Conservation (phyloP, 352 stramenopile species). For the Pythium phragmitis region DNA sequence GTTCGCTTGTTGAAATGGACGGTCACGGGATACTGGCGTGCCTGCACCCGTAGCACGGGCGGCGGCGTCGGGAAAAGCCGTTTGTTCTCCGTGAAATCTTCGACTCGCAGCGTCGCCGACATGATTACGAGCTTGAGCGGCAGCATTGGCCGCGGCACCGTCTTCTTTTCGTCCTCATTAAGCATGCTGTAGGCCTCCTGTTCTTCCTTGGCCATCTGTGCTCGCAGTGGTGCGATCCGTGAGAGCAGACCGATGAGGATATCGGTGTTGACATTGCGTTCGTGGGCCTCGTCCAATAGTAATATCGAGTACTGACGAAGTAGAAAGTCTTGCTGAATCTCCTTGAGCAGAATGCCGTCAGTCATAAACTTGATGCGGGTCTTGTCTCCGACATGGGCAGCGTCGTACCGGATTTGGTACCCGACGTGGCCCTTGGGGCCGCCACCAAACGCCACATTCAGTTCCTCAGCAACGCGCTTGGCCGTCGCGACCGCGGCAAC, state of each 20-base stretch:
- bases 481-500: slow-evolving; percentile 98
- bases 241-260: slow-evolving; percentile 97
- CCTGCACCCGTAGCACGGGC: slow-evolving; percentile 93
- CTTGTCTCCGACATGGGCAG: slow-evolving; percentile 83
- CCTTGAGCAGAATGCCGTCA: slow-evolving; percentile 98
- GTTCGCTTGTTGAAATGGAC: slow-evolving; percentile 98
- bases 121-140: slow-evolving; percentile 93
- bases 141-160: slow-evolving; percentile 57
- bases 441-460: slow-evolving; percentile 89
- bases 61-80: slow-evolving; percentile 91
- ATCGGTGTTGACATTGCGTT: slow-evolving; percentile 96
- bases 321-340: slow-evolving; percentile 90
- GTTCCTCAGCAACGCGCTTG: slow-evolving; percentile 96
- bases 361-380: slow-evolving; percentile 99
- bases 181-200: slow-evolving; percentile 48
- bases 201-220: slow-evolving; percentile 83
- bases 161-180: slow-evolving; percentile 39
- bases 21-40: slow-evolving; percentile 95
- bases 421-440: slow-evolving; percentile 76
- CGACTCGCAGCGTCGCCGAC: slow-evolving; percentile 97
- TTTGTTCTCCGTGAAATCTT: slow-evolving; percentile 96
- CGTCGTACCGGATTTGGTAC: slow-evolving; percentile 99
- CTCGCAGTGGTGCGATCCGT: slow-evolving; percentile 91
- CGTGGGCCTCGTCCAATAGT: slow-evolving; percentile 95
- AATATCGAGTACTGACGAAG: slow-evolving; percentile 79